Conservation (phyloP, 768 basidiomycete genomes). For the Panus rudis region DNA sequence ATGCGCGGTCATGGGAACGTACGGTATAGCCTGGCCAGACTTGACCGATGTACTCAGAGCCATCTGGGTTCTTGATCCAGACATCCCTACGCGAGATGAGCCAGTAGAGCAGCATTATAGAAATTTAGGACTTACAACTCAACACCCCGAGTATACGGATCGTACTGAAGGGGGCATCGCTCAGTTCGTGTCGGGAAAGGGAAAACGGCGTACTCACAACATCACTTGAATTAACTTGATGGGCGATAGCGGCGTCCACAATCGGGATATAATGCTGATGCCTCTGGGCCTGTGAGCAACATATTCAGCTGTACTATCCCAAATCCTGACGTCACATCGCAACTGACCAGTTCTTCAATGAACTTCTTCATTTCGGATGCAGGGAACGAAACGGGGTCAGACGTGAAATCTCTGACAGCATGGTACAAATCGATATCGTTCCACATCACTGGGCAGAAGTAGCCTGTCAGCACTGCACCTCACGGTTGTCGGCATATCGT, state of each 20-base stretch:
- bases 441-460: constrained; percentile 53
- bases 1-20: constrained; percentile 8
- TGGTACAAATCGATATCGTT: constrained; percentile 74
- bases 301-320: no score
- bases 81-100: constrained; percentile 38
- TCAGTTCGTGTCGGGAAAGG: neutral
- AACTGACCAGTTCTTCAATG: constrained; percentile 48
- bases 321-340: no score
- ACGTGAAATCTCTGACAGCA: constrained; percentile 61
- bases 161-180: constrained; percentile 37
- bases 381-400: constrained; percentile 59
- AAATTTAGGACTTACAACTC: constrained; percentile 37
- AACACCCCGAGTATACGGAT: constrained; percentile 56
- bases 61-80: constrained; percentile 72
- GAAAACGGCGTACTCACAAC: constrained; percentile 35
- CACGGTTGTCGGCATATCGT: neutral
- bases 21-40: constrained; percentile 78
- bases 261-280: constrained; percentile 63
- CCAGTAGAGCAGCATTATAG: neutral
- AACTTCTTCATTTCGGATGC: constrained; percentile 44
- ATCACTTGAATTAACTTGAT: constrained; percentile 53
- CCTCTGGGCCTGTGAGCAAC: constrained; percentile 35
- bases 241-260: constrained; percentile 55
- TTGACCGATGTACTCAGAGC: constrained; percentile 62
- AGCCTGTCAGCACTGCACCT: constrained; percentile 1